These are phyloP conservation scores for Flaveria ramosissima DNA, from an alignment of 129 eudicot species.

Conservation along the genomic window DNA sequence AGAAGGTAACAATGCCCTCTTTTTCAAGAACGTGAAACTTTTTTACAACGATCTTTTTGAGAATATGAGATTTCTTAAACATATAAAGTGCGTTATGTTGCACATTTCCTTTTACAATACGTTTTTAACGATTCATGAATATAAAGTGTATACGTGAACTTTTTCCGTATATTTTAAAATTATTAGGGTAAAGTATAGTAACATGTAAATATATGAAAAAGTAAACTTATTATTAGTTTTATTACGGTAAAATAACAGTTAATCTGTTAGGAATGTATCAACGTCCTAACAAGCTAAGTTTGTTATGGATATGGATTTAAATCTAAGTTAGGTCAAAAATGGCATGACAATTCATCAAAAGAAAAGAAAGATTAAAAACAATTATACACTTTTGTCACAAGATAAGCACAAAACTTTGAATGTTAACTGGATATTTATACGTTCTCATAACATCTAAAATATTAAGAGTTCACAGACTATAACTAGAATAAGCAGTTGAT, in stretches of 20 bases:
- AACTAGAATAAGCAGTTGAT: no score
- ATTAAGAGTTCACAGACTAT: no score
- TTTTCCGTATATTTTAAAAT: background rate
- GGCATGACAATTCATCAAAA: background rate
- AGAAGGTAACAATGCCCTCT: no score
- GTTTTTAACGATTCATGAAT: no score
- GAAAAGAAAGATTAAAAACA: background rate
- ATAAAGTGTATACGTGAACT: no score
- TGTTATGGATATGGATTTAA: conserved; percentile 12
- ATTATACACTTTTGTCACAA: background rate
- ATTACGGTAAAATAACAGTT: background rate
- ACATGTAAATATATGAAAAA: background rate
- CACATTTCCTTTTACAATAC: no score
- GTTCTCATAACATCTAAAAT: no score
- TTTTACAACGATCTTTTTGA: no score
- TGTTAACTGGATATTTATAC: background rate
- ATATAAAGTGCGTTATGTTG: no score
- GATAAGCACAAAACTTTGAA: background rate
- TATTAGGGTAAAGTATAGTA: background rate
- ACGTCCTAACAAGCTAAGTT: background rate
- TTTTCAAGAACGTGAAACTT: no score
- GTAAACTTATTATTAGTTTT: background rate
- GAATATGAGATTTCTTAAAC: no score
- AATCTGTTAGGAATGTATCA: background rate
- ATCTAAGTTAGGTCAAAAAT: background rate